Conservation (phyloP, 2,329 filamentous ascomycete species). For the Penicillium expansum region DNA sequence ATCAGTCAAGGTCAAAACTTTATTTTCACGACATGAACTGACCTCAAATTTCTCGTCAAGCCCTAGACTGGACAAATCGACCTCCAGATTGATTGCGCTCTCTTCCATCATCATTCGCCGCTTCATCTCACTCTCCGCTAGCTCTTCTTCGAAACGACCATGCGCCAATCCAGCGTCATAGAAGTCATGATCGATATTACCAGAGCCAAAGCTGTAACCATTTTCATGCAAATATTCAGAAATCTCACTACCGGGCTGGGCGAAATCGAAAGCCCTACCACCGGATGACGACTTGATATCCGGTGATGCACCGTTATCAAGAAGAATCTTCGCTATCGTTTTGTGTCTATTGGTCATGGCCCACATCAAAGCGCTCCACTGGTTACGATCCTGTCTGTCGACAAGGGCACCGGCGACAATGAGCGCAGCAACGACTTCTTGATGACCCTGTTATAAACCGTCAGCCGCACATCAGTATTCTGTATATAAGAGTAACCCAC, state of each 20-base stretch:
- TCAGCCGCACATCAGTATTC: constrained; percentile 9
- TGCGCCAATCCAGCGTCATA: constrained; percentile 90
- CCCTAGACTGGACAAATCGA: constrained; percentile 91
- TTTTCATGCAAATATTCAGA: constrained; percentile 93
- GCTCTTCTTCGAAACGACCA: constrained; percentile 92
- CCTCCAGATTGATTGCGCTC: constrained; percentile 92
- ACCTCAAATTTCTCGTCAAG: constrained; percentile 95
- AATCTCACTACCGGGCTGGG: constrained; percentile 92
- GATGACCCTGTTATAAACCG: constrained; percentile 64
- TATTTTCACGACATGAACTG: constrained; percentile 29
- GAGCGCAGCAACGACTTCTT: constrained; percentile 78
- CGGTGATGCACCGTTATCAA: constrained; percentile 92
- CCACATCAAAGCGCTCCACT: constrained; percentile 99
- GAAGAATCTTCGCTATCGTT: constrained; percentile 83
- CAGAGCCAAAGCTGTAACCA: constrained; percentile 65
- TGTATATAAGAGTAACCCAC: constrained; percentile 49
- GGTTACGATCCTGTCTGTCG: constrained; percentile 90
- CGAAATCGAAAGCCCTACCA: constrained; percentile 92
- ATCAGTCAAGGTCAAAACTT: neutral
- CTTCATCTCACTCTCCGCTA: constrained; percentile 94
- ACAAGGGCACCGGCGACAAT: constrained; percentile 84
- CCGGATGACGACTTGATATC: constrained; percentile 94
- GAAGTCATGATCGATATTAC: constrained; percentile 68
- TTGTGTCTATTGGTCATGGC: constrained; percentile 99
- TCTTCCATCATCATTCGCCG: constrained; percentile 97